A percentile compares a stretch with the other conserved stretches of the same genome.
phyloP scores from a whole-genome alignment of 495 filamentous ascomycete genomes.

The Penicillium coprophilum region DNA sequence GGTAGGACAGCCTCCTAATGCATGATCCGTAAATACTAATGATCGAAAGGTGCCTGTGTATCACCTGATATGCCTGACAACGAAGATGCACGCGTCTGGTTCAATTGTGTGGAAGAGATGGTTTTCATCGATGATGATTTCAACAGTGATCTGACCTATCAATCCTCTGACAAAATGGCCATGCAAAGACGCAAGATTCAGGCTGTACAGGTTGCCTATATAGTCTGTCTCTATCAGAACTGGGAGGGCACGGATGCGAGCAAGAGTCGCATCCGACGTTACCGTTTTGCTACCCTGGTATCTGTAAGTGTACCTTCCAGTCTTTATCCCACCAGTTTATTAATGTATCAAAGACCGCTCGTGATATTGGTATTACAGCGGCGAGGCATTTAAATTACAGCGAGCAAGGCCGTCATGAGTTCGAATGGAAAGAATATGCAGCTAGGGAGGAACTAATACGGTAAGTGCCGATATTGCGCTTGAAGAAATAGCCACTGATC shows the following conservation, averaged over 20 bases:
- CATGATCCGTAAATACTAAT: not conserved
- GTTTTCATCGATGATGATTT: constrained; percentile 28
- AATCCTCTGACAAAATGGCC: not conserved
- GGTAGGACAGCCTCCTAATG: constrained; percentile 1
- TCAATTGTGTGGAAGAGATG: constrained; percentile 28
- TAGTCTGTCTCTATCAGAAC: constrained; percentile 31
- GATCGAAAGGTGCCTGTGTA: constrained; percentile 17
- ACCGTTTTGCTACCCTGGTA: constrained; percentile 24
- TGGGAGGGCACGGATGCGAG: constrained; percentile 28
- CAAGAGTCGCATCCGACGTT: constrained; percentile 24
- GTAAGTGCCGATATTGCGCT: not conserved
- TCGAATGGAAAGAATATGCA: constrained; percentile 28
- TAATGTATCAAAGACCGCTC: constrained; percentile 17
- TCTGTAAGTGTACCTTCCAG: constrained; percentile 17
- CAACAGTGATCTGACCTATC: constrained; percentile 21
- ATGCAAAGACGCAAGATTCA: constrained; percentile 19
- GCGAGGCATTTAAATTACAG: constrained; percentile 21
- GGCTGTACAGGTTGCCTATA: constrained; percentile 28
- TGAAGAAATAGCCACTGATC: not conserved
- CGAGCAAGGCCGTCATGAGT: constrained; percentile 16
- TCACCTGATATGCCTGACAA: constrained; percentile 24
- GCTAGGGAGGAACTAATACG: constrained; percentile 26
- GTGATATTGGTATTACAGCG: constrained; percentile 24
- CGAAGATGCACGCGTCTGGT: constrained; percentile 23
- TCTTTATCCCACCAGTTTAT: not conserved